Evolutionary conservation across 176 grass and related monocot genomes (phyloP), one percentile per base, ranked within the genome.

Genomic region (Thalia dealbata): DNA sequence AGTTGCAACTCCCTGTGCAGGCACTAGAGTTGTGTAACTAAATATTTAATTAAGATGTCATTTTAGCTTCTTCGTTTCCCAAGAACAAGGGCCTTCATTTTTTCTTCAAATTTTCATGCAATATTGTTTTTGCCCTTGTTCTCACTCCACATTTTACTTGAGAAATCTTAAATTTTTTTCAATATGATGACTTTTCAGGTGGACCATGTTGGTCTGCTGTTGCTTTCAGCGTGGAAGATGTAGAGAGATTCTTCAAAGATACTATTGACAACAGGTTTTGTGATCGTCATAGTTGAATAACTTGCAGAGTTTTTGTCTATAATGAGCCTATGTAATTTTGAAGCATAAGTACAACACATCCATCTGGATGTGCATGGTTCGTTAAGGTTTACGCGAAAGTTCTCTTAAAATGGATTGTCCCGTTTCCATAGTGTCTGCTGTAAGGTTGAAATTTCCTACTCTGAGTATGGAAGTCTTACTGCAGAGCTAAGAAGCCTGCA

Each of bases 201-300:
- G 84, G 88, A 85, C 89, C 89, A 42, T 92, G 87, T 50, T 96
- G 93, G 93, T 96, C 93, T 7, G 85, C 84, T 77, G 59, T 88
- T 86, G 87, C 80, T 74, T 69, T 46, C 41, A 96, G 12, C 64
- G 43, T 90, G 76, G 93, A 96, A 84, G 92, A 96, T 56, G 75
- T 96, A 6, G 89, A 96, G 73, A 92, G 82, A 44, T 96, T 96
- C 67, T 96, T 96, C 78, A 96, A 96, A 81, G 84, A 88, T 21
- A 96, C 87, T 46, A 75, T 96, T 44, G 89, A 96, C 12, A 96
- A 96, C 76, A 96, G 89, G 93, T 96, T 29, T 26, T 68, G 68
- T 74, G 30, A 7, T 21, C 28, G 0, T 21, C 3, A 11, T 56
- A 54, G 70, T 55, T 56, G 6, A 50, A 26, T 50, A 27, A 12